These are phyloP conservation scores for Pleurotus giganteus DNA, from an alignment of 768 basidiomycete genomes.

Conservation along the genomic window DNA sequence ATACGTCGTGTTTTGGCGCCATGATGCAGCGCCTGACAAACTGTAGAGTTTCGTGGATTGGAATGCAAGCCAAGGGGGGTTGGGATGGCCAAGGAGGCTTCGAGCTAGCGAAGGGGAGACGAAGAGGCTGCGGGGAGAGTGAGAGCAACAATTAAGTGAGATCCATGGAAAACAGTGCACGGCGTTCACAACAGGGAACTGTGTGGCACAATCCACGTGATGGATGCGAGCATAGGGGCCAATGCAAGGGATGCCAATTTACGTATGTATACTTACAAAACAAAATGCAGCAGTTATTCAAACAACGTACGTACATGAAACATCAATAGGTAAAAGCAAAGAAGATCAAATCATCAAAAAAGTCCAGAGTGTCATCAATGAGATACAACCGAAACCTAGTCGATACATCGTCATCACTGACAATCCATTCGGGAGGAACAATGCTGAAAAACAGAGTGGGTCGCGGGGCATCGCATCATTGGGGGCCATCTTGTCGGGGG, in stretches of 20 bases:
- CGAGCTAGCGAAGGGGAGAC: background rate
- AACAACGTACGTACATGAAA: slow-evolving; percentile 10
- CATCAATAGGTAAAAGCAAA: background rate
- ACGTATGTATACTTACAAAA: background rate
- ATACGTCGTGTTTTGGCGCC: slow-evolving; percentile 41
- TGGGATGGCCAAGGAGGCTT: background rate
- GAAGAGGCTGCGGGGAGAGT: background rate
- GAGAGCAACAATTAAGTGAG: background rate
- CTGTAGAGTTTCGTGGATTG: slow-evolving; percentile 6
- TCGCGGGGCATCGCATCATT: slow-evolving; percentile 25
- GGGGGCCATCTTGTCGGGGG: slow-evolving; percentile 41
- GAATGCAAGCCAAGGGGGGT: slow-evolving; percentile 13
- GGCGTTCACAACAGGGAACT: background rate
- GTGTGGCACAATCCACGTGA: background rate
- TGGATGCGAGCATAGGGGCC: too few species aligned
- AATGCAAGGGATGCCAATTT: background rate
- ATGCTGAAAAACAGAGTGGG: background rate
- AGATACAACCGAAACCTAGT: slow-evolving; percentile 1
- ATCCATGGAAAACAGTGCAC: background rate
- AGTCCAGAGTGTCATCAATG: slow-evolving; percentile 3
- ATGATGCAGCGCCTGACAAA: slow-evolving; percentile 23
- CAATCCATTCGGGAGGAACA: background rate
- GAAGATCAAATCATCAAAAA: background rate
- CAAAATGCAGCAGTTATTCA: slow-evolving; percentile 4
- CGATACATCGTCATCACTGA: slow-evolving; percentile 10